Conservation (phyloP, 495 filamentous ascomycete species). For the Tetracladium marchalianum region DNA sequence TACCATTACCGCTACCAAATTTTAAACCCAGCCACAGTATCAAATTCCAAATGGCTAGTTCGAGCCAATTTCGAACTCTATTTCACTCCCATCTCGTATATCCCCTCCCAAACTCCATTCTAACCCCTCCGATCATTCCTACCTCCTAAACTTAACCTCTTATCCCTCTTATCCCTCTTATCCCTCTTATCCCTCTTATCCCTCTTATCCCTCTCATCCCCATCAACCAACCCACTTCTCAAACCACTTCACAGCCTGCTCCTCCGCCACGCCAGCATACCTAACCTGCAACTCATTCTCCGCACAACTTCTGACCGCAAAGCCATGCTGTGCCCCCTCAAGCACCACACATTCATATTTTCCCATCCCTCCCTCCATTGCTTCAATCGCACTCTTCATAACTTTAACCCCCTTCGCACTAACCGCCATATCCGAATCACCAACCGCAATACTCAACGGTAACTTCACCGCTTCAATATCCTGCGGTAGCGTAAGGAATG, state of each 20-base stretch:
- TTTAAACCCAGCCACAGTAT: too few relatives aligned
- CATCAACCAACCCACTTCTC: constrained; percentile 9
- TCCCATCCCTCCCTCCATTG: constrained; percentile 25
- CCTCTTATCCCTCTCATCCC: neutral
- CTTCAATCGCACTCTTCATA: constrained; percentile 41
- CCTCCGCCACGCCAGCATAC: constrained; percentile 34
- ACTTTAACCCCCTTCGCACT: constrained; percentile 26
- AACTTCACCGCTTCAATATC: constrained; percentile 42
- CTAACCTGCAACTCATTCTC: constrained; percentile 31
- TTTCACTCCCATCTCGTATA: too few relatives aligned
- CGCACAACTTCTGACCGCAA: constrained; percentile 43
- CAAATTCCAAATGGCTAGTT: too few relatives aligned
- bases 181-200: too few relatives aligned
- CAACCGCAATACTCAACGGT: constrained; percentile 47
- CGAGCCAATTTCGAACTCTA: too few relatives aligned
- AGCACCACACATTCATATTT: constrained; percentile 42
- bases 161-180: too few relatives aligned
- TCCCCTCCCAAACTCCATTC: too few relatives aligned
- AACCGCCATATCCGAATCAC: constrained; percentile 39
- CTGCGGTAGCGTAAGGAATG: constrained; percentile 35
- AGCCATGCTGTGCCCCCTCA: constrained; percentile 50
- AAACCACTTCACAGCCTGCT: constrained; percentile 47
- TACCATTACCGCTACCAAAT: too few relatives aligned
- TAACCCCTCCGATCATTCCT: too few relatives aligned
- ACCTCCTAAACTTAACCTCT: too few relatives aligned